Base-by-base conservation (phyloP, 139 green algal species). In the Ettlia oleoabundans region DNA sequence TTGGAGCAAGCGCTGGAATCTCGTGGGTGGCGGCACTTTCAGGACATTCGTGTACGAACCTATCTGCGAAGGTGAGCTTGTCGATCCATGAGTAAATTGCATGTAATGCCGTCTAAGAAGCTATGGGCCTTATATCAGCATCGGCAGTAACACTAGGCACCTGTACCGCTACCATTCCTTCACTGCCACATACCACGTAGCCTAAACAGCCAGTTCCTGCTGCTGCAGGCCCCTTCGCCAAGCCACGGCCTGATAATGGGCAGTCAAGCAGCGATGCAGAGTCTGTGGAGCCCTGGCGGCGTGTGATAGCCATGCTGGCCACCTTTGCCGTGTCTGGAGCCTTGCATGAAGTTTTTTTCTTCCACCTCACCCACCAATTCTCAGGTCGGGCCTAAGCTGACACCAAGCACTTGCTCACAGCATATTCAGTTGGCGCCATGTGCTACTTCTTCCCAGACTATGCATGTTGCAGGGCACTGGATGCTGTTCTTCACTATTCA, bases 401-500 rank as follows among this genome's bases (percentile, higher is more conserved):
- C n/a, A n/a, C n/a, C n/a, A n/a, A n/a, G n/a, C n/a, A n/a, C n/a
- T n/a, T n/a, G n/a, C n/a, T n/a, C n/a, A n/a, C n/a, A n/a, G n/a
- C n/a, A n/a, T n/a, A n/a, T n/a, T n/a, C n/a, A n/a, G n/a, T n/a
- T n/a, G n/a, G n/a, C n/a, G n/a, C n/a, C n/a, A n/a, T n/a, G n/a
- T n/a, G n/a, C n/a, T n/a, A n/a, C n/a, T n/a, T n/a, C n/a, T n/a
- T n/a, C n/a, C n/a, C n/a, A n/a, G n/a, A n/a, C n/a, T n/a, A n/a
- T n/a, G n/a, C n/a, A n/a, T n/a, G n/a, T n/a, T 64, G 43, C 70
- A 77, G 70, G 70, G n/a, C 13, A 7, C 28, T 77, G 70, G 70
- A 64, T 77, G 42, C 5, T 62, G 26, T 77, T 77, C 42, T 77
- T 77, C 70, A 30, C 21, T n/a, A 32, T 77, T n/a, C 70, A 77